phyloP scores from a whole-genome alignment of 2,329 filamentous ascomycete species.

The Coniosporium tulheliwenetii region DNA sequence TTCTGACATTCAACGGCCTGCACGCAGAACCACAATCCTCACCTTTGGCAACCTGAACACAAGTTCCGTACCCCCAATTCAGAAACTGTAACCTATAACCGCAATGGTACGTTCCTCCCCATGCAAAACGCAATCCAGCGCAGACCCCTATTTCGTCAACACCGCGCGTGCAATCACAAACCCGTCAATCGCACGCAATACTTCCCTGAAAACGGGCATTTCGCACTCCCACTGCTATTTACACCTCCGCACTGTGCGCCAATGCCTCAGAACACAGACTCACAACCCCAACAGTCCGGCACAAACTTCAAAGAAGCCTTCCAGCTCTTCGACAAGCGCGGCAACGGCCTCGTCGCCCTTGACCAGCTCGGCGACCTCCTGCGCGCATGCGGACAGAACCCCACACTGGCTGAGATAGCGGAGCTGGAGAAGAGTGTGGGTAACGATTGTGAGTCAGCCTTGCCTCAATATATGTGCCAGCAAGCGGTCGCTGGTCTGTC shows the following conservation, averaged over 20 bases:
- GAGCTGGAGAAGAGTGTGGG: constrained; percentile 86
- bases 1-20: no score
- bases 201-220: neutral
- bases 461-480: neutral
- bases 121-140: no score
- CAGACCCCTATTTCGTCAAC: no score
- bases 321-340: constrained; percentile 98
- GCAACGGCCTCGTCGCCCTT: constrained; percentile 77
- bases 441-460: constrained; percentile 61
- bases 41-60: no score
- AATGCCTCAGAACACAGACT: constrained; percentile 4
- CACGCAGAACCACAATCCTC: no score
- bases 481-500: neutral
- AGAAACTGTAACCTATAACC: no score
- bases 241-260: neutral
- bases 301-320: constrained; percentile 99
- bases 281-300: constrained; percentile 36
- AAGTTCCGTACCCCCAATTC: no score
- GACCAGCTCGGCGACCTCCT: constrained; percentile 85
- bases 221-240: neutral
- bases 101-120: no score
- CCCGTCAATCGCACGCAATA: neutral
- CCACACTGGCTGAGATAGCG: constrained; percentile 79
- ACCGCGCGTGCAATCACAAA: neutral
- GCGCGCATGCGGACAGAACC: constrained; percentile 94